These are phyloP conservation scores for Colletotrichum eremochloae DNA, from an alignment of 2,329 filamentous ascomycete genomes.

Conservation along the genomic window DNA sequence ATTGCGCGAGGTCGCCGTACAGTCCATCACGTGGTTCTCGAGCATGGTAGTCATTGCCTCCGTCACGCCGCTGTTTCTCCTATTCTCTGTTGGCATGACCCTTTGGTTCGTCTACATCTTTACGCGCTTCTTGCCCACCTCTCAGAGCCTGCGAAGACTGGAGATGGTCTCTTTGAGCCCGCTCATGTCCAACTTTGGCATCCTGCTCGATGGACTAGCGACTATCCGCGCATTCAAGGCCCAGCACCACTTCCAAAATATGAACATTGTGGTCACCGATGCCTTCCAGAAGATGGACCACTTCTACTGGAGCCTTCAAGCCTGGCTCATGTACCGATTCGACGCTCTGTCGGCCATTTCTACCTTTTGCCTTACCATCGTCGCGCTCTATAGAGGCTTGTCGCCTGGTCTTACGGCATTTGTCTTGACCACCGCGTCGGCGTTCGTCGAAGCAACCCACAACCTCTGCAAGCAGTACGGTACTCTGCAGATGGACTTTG, in stretches of 20 bases:
- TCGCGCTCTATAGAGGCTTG: slow-evolving; percentile 81
- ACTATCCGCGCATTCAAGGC: slow-evolving; percentile 88
- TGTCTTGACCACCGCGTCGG: slow-evolving; percentile 79
- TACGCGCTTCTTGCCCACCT: slow-evolving; percentile 81
- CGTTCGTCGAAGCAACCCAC: slow-evolving; percentile 79
- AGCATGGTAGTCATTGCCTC: slow-evolving; percentile 83
- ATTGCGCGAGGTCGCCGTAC: slow-evolving; percentile 78
- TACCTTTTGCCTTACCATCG: slow-evolving; percentile 78
- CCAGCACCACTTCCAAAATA: slow-evolving; percentile 82
- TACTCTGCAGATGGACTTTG: slow-evolving; percentile 90
- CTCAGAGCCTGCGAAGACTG: slow-evolving; percentile 84
- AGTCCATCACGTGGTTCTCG: slow-evolving; percentile 77
- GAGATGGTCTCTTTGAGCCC: slow-evolving; percentile 93
- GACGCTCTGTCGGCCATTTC: slow-evolving; percentile 78
- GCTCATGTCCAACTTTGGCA: slow-evolving; percentile 92
- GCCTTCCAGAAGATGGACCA: slow-evolving; percentile 96
- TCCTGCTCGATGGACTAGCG: slow-evolving; percentile 85
- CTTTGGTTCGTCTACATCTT: slow-evolving; percentile 80
- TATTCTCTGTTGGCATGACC: slow-evolving; percentile 78
- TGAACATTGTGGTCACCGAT: slow-evolving; percentile 85
- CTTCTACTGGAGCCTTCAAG: slow-evolving; percentile 92
- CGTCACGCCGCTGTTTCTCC: slow-evolving; percentile 82
- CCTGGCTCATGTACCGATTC: slow-evolving; percentile 87
- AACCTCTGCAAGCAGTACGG: slow-evolving; percentile 84
- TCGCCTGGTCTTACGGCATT: slow-evolving; percentile 87